Evolutionary conservation across 2,329 filamentous ascomycete species (phyloP).

Genomic region (Elsinoe arachidis): DNA sequence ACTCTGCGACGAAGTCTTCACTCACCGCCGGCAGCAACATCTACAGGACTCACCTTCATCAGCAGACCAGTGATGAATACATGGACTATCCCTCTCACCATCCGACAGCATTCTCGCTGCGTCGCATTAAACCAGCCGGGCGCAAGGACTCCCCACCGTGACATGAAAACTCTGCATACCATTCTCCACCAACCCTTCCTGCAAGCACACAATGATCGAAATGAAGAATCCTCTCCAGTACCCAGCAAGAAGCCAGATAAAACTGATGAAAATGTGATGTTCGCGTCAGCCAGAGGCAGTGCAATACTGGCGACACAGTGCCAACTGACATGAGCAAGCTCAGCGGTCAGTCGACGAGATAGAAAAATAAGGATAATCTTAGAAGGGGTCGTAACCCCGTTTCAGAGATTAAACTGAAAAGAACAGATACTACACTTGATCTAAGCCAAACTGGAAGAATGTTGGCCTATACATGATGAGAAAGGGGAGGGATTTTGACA

Average conservation of each 20-base stretch:
- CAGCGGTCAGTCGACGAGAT: constrained; percentile 5
- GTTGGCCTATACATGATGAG: not conserved
- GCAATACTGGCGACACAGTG: constrained; percentile 13
- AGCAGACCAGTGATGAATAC: too few relatives aligned
- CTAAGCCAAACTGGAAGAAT: not conserved
- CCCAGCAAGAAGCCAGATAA: constrained; percentile 5
- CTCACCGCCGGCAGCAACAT: too few relatives aligned
- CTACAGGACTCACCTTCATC: too few relatives aligned
- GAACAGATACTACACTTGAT: constrained; percentile 15
- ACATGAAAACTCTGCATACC: too few relatives aligned
- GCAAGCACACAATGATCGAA: not conserved
- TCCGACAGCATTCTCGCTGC: too few relatives aligned
- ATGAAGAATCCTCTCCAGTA: constrained; percentile 10
- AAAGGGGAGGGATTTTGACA: not conserved
- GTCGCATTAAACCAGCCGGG: too few relatives aligned
- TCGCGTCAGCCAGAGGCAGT: constrained; percentile 13
- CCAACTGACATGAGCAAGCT: constrained; percentile 11
- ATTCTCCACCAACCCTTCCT: too few relatives aligned
- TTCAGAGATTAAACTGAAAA: constrained; percentile 16
- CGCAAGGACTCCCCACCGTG: too few relatives aligned
- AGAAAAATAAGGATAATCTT: constrained; percentile 14
- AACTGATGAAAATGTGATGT: constrained; percentile 11
- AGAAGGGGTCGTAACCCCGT: constrained; percentile 12
- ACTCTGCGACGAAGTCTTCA: too few relatives aligned
- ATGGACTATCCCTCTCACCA: too few relatives aligned